Base-by-base conservation (phyloP, 1,284 basidiomycete genomes). In the Pholiota adiposa region DNA sequence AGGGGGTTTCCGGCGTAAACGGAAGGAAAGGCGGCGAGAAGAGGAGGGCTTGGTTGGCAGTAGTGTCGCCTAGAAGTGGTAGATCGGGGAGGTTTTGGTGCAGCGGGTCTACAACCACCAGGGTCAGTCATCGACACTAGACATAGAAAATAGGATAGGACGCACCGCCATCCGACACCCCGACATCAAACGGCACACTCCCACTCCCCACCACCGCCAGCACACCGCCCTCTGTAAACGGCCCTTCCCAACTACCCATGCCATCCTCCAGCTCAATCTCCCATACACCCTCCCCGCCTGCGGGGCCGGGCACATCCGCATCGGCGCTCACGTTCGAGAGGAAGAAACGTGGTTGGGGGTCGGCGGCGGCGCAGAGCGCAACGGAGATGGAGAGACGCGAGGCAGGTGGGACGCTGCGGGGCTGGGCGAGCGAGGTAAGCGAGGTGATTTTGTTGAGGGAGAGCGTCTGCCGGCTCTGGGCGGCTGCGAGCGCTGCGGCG, bases 51-150 rank as follows among this genome's bases (percentile, higher is more conserved):
- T 89, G 84, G 56, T 86, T 88, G 1, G 86, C 78, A 0, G 92
- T 93, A 0, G 91, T 88, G 69, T 96, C 93, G 4, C 90, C 92
- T 0, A 94, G 76, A 1, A 89, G 72, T 0, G 90, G 90, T 1
- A 81, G 68, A 3, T 70, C 67, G 3, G 73, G 62, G 4, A 84
- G 71, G 2, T 78, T 54, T 54, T 79, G 63, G 63, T 87, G 85
- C 25, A 88, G 67, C 8, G 84, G 72, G 48, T 27, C 46, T 51
- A n/a, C 12, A 23, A 36, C 5, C 56, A 31, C 65, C 41, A n/a
- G n/a, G n/a, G 58, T 70, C 23, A 53, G 63, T 49, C 33, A 4
- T 12, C 31, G 51, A 53, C 38, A 46, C 11, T 9, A 27, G 12
- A 23, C 6, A 43, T 60, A 56, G 60, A 27, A 33, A 31, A 31